Percentiles rank a stretch among this genome's conserved stretches.
phyloP scores from a whole-genome alignment of 352 stramenopile species.

The Blastocystis hominis region DNA sequence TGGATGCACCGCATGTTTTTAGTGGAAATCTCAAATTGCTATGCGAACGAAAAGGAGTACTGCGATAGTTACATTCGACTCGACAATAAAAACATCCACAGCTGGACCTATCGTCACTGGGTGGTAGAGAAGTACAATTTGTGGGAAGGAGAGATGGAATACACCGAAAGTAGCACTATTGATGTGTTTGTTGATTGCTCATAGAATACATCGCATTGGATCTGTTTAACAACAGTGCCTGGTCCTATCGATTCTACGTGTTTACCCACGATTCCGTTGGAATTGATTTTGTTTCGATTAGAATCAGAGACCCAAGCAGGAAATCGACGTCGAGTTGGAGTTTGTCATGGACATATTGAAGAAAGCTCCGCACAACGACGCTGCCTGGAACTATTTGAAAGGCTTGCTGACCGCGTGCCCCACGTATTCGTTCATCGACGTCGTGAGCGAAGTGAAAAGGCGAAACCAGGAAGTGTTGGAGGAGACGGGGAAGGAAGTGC shows the following conservation, averaged over 20 bases:
- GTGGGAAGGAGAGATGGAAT: constrained; percentile 35
- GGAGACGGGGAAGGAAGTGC: background rate
- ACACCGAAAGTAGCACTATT: constrained; percentile 30
- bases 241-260: constrained; percentile 44
- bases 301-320: background rate
- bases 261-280: background rate
- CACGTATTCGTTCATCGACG: background rate
- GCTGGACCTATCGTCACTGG: constrained; percentile 22
- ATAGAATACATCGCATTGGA: constrained; percentile 41
- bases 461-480: background rate
- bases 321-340: background rate
- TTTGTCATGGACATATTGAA: background rate
- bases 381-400: constrained; percentile 36
- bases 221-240: constrained; percentile 45
- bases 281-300: background rate
- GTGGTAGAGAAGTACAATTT: background rate
- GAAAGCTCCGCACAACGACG: constrained; percentile 16
- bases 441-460: background rate
- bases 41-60: constrained; percentile 35
- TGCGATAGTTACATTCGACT: constrained; percentile 36
- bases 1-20: constrained; percentile 32
- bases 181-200: background rate
- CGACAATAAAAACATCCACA: constrained; percentile 55
- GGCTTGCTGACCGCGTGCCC: background rate
- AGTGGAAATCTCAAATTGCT: background rate